Base-by-base conservation (phyloP, 2,329 filamentous ascomycete species). In the Cercospora sojina region DNA sequence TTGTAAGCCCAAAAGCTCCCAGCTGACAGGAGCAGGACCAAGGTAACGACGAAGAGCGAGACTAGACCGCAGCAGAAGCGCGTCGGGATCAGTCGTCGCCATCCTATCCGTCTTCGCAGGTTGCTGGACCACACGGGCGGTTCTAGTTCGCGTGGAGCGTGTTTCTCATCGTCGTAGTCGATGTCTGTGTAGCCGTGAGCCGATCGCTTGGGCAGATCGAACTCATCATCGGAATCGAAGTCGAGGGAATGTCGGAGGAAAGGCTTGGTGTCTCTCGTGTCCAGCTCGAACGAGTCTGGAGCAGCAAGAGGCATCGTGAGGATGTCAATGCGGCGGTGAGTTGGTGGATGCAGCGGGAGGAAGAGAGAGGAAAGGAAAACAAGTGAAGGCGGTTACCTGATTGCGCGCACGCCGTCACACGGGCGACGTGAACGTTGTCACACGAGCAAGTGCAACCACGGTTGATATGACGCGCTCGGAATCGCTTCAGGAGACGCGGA, bases 1-100 rank as follows among this genome's bases (percentile, higher is more conserved):
- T 79, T 80, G 71, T 80, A 82, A 16, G 80, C 79, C 80, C 80
- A 83, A 51, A 83, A 75, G 1, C 81, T 81, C 6, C 81, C 82
- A 0, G 79, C 79, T 16, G 75, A 77, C 8, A 83, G 73, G 35
- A 84, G 72, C 57, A 83, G 70, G 27, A 82, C 73, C 9, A 80
- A 72, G 1, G 78, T 76, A 9, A 76, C 76, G 47, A 81, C 67
- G 72, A 83, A 83, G 5, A 80, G 73, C 58, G 80, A 63, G 25
- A 77, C 67, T 57, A 83, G 75, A 67, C 77, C 76, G 72, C 81
- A 83, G 73, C 80, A 81, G 71, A 82, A 75, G 70, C 73, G 79
- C 68, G 65, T 79, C 8, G 79, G 79, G 6, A 79, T 71, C 53
- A 78, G 76, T 27, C 57, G 32, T 16, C 32, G 57, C 64, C 69